Evolutionary conservation across 768 basidiomycete species (phyloP).

Genomic region (Nidula microcarpa): DNA sequence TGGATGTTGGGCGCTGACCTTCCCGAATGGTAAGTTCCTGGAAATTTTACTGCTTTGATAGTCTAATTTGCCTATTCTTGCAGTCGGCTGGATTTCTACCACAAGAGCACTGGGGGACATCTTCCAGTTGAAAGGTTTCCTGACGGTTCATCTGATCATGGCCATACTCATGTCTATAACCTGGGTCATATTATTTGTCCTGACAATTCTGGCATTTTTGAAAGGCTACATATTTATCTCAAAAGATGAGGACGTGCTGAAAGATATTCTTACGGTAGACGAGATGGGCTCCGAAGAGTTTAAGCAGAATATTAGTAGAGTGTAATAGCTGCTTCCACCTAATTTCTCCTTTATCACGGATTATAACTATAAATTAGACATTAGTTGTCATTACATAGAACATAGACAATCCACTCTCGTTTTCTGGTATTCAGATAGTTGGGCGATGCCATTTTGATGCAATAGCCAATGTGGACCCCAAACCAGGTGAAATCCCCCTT

Average conservation of each 20-base stretch:
- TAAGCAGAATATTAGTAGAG: no score
- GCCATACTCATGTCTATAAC: constrained; percentile 32
- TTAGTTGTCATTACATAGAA: no score
- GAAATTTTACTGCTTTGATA: neutral
- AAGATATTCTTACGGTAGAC: constrained; percentile 19
- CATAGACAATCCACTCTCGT: no score
- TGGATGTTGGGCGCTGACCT: constrained; percentile 46
- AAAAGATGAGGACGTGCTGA: constrained; percentile 36
- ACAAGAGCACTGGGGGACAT: constrained; percentile 37
- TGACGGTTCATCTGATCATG: constrained; percentile 35
- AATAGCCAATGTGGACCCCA: no score
- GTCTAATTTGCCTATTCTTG: neutral
- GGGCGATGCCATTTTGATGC: no score
- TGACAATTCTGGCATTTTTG: constrained; percentile 37
- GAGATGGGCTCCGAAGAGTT: neutral
- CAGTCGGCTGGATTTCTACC: constrained; percentile 43
- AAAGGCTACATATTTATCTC: constrained; percentile 41
- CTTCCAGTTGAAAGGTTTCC: constrained; percentile 34
- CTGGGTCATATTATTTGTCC: constrained; percentile 36
- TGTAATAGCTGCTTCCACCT: no score
- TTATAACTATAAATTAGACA: no score
- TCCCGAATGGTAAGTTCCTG: constrained; percentile 33
- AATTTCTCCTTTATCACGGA: no score
- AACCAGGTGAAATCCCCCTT: no score
- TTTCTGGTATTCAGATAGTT: no score